phyloP scores from a whole-genome alignment of 805 yeast genomes.

The Nakazawaea wickerhamii region DNA sequence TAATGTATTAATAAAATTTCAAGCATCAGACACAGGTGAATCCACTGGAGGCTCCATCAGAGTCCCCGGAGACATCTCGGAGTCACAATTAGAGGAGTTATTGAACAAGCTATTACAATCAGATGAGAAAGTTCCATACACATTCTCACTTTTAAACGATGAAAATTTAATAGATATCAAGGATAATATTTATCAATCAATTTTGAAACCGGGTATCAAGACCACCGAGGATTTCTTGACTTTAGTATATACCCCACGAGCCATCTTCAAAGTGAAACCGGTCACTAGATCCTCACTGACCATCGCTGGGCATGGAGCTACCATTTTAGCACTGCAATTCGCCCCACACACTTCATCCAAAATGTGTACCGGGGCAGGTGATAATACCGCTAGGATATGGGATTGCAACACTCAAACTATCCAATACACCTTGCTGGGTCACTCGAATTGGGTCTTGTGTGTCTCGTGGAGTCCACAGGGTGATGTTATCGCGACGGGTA shows the following conservation, averaged over 20 bases:
- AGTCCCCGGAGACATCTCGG: constrained; percentile 86
- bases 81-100: constrained; percentile 81
- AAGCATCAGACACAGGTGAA: constrained; percentile 91
- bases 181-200: constrained; percentile 71
- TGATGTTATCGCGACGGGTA: constrained; percentile 85
- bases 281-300: constrained; percentile 89
- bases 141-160: constrained; percentile 61
- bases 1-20: constrained; percentile 80
- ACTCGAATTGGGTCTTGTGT: constrained; percentile 89
- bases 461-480: constrained; percentile 93
- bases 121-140: constrained; percentile 87
- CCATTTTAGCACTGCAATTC: constrained; percentile 86
- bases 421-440: constrained; percentile 72
- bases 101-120: constrained; percentile 68
- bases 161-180: constrained; percentile 63
- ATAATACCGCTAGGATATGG: constrained; percentile 93
- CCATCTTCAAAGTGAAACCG: constrained; percentile 88
- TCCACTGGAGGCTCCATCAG: constrained; percentile 76
- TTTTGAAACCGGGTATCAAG: constrained; percentile 79
- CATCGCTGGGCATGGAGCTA: constrained; percentile 92
- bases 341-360: constrained; percentile 84
- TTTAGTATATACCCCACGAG: constrained; percentile 87
- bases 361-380: constrained; percentile 96
- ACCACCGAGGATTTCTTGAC: constrained; percentile 93
- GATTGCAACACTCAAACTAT: constrained; percentile 95